phyloP scores from a whole-genome alignment of 768 basidiomycete genomes.

The Mycena chlorophos region DNA sequence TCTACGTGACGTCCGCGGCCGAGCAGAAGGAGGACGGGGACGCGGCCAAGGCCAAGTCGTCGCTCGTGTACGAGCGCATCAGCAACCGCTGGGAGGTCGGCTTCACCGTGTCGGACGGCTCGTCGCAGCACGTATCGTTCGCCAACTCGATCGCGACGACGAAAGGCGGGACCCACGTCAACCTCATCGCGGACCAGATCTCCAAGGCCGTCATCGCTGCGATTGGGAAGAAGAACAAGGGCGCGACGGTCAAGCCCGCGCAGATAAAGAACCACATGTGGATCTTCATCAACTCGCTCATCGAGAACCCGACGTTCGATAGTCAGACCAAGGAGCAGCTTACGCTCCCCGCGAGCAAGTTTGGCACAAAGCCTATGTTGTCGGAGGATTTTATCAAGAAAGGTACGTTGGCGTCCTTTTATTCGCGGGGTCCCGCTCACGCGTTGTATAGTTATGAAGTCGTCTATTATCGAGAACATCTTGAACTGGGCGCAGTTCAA shows the following conservation, averaged over 20 bases:
- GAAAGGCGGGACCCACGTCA: slow-evolving; percentile 95
- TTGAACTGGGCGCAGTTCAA: slow-evolving; percentile 97
- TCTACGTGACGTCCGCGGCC: slow-evolving; percentile 82
- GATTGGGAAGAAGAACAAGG: slow-evolving; percentile 97
- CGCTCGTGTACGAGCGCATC: slow-evolving; percentile 79
- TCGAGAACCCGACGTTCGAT: slow-evolving; percentile 98
- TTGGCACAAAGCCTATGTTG: slow-evolving; percentile 81
- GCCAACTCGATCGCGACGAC: slow-evolving; percentile 96
- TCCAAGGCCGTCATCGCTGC: slow-evolving; percentile 78
- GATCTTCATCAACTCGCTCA: slow-evolving; percentile 93
- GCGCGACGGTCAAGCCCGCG: slow-evolving; percentile 85
- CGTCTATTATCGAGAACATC: slow-evolving; percentile 87
- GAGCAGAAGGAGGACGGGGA: slow-evolving; percentile 69
- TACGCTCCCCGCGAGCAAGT: slow-evolving; percentile 84
- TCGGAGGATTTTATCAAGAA: slow-evolving; percentile 97
- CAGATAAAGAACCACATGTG: slow-evolving; percentile 98
- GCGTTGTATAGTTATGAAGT: slow-evolving; percentile 67
- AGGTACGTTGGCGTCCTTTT: slow-evolving; percentile 48
- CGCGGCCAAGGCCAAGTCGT: slow-evolving; percentile 75
- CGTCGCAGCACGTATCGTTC: slow-evolving; percentile 93
- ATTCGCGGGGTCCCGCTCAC: neutral
- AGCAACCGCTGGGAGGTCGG: slow-evolving; percentile 91
- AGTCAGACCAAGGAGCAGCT: slow-evolving; percentile 98
- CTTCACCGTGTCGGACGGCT: slow-evolving; percentile 90
- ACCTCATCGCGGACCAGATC: slow-evolving; percentile 81